A percentile compares a stretch with the other conserved stretches of the same genome.
phyloP scores from a whole-genome alignment of 305 asterid genomes.

The Striga hermonthica region DNA sequence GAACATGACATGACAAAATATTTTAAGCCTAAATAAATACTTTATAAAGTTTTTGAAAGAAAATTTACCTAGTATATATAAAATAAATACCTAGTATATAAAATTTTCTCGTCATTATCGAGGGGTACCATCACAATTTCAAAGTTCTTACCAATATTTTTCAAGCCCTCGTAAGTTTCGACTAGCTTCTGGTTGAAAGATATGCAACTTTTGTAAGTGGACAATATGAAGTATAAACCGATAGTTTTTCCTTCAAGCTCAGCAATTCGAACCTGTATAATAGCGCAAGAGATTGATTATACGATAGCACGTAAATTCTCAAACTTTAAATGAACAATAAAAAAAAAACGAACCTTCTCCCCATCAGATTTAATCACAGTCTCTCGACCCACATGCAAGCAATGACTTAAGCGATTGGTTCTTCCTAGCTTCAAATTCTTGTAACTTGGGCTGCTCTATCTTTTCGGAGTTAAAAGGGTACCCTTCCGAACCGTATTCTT shows the following conservation, averaged over 20 bases:
- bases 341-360: conserved; percentile 42
- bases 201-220: conserved; percentile 36
- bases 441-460: conserved; percentile 46
- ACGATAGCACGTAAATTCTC: neutral
- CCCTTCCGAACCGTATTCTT: conserved; percentile 62
- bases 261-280: conserved; percentile 61
- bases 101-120: conserved; percentile 66
- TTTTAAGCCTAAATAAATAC: too few species aligned
- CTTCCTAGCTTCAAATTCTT: conserved; percentile 59
- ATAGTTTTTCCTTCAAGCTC: conserved; percentile 73
- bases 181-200: conserved; percentile 54
- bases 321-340: neutral
- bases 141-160: conserved; percentile 46
- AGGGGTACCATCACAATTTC: conserved; percentile 87
- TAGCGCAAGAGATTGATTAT: neutral
- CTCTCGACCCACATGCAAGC: conserved; percentile 51
- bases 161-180: conserved; percentile 49
- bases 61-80: too few species aligned
- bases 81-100: too few species aligned
- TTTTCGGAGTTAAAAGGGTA: conserved; percentile 64
- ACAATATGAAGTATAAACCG: conserved; percentile 53
- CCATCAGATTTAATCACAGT: conserved; percentile 67
- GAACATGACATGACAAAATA: too few species aligned
- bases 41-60: too few species aligned
- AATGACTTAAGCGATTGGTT: conserved; percentile 65